phyloP scores from a whole-genome alignment of 306 rosid species.

The Fragaria vesca region DNA sequence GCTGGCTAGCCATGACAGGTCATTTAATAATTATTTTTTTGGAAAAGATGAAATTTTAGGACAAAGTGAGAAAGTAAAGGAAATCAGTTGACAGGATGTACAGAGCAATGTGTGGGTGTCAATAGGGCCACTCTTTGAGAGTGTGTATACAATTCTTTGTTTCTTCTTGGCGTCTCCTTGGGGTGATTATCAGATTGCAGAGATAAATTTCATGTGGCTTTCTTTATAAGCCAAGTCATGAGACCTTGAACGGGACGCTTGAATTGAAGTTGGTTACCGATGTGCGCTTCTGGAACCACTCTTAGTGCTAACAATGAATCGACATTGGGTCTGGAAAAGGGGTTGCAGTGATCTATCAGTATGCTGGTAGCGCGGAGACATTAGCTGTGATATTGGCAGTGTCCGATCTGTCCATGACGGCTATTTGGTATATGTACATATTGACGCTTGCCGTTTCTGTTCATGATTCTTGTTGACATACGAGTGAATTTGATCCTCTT shows the following conservation, averaged over 20 bases:
- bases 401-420: not conserved
- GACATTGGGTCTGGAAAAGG: not conserved
- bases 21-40: not conserved
- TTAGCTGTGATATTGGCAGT: not conserved
- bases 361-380: constrained; percentile 8
- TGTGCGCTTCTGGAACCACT: not conserved
- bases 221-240: constrained; percentile 8
- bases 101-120: constrained; percentile 18
- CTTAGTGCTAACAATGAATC: not conserved
- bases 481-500: not conserved
- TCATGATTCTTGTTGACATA: not conserved
- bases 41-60: not conserved
- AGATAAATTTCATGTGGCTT: not conserved
- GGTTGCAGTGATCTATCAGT: constrained; percentile 15
- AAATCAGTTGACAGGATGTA: not conserved
- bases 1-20: constrained; percentile 5
- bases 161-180: constrained; percentile 11
- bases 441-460: not conserved
- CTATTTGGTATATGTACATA: constrained; percentile 18
- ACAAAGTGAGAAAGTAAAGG: constrained; percentile 3
- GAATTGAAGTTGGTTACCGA: not conserved
- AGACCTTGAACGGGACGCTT: not conserved
- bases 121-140: not conserved
- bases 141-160: constrained; percentile 27
- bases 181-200: constrained; percentile 13